phyloP scores from a whole-genome alignment of 2,329 filamentous ascomycete genomes.

The Aaosphaeria arxii region DNA sequence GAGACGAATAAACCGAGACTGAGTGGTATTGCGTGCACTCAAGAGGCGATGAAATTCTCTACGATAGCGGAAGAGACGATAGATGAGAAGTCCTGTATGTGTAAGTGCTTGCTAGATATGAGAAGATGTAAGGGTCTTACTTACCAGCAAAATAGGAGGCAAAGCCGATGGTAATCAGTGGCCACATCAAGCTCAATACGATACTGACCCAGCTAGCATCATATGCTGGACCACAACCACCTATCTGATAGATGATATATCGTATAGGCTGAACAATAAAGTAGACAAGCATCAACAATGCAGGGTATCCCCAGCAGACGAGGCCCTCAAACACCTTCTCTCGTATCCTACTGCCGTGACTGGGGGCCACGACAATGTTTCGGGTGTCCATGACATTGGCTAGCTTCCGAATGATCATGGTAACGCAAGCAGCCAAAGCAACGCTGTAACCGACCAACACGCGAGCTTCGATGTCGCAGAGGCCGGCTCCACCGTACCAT shows the following conservation, averaged over 20 bases:
- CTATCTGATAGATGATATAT: conserved; percentile 57
- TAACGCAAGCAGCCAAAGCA: conserved; percentile 51
- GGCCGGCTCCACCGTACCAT: conserved; percentile 58
- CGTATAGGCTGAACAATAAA: conserved; percentile 59
- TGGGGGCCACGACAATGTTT: conserved; percentile 51
- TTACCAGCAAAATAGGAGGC: conserved; percentile 58
- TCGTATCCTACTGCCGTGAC: conserved; percentile 45
- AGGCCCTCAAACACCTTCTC: conserved; percentile 51
- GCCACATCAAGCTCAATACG: conserved; percentile 55
- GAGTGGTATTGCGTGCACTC: conserved; percentile 51
- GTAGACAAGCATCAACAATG: conserved; percentile 55
- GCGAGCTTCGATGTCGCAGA: conserved; percentile 65
- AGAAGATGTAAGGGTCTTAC: conserved; percentile 15
- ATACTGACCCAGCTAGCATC: conserved; percentile 58
- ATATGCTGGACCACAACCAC: conserved; percentile 56
- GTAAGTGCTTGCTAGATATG: conserved; percentile 7
- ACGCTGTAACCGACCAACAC: conserved; percentile 53
- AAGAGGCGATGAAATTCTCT: conserved; percentile 57
- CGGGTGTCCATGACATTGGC: conserved; percentile 60
- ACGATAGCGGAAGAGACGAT: conserved; percentile 61
- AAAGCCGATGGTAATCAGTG: conserved; percentile 51
- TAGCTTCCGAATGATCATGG: conserved; percentile 60
- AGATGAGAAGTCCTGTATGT: conserved; percentile 53
- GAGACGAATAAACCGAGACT: conserved; percentile 61
- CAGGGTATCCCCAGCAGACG: conserved; percentile 56